These are phyloP conservation scores for Santalum album DNA, from an alignment of 164 flowering plant genomes.

Conservation along the genomic window DNA sequence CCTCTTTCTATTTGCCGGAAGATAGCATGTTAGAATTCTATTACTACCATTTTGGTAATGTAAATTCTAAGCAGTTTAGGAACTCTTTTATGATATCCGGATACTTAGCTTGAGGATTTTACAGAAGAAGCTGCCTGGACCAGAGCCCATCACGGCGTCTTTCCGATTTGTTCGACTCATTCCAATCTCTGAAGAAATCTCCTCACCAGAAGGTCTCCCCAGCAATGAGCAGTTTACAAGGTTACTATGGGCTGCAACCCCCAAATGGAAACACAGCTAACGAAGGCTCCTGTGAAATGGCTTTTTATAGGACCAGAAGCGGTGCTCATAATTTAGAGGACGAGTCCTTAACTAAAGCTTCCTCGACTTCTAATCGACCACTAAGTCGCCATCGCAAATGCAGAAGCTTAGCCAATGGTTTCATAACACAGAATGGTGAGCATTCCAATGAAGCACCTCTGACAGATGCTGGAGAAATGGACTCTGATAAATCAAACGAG, in stretches of 20 bases:
- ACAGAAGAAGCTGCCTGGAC: slow-evolving; percentile 29
- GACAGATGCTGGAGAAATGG: slow-evolving; percentile 21
- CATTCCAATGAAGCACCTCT: slow-evolving; percentile 12
- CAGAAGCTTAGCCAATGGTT: slow-evolving; percentile 49
- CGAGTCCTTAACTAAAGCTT: slow-evolving; percentile 20
- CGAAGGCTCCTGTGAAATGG: slow-evolving; percentile 58
- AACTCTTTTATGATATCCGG: neutral
- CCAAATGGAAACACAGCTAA: slow-evolving; percentile 11
- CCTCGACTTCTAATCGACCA: slow-evolving; percentile 23
- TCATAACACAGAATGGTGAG: slow-evolving; percentile 26
- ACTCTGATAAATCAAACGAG: slow-evolving; percentile 33
- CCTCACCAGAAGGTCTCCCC: slow-evolving; percentile 44
- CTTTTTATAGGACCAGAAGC: slow-evolving; percentile 34
- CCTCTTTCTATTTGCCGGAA: neutral
- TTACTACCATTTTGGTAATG: neutral
- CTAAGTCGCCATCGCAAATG: slow-evolving; percentile 42
- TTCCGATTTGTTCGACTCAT: slow-evolving; percentile 46
- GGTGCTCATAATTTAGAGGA: slow-evolving; percentile 32
- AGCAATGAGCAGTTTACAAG: slow-evolving; percentile 72
- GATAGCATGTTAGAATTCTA: neutral
- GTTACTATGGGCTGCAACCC: slow-evolving; percentile 59
- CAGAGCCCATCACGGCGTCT: slow-evolving; percentile 22
- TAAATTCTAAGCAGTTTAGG: neutral
- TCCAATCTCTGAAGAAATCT: slow-evolving; percentile 53
- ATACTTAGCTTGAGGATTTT: slow-evolving; percentile 5